Percentiles rank a stretch among this genome's conserved stretches.
Conservation (phyloP, 148 eudicot genomes). For the Rhododendron williamsianum region DNA sequence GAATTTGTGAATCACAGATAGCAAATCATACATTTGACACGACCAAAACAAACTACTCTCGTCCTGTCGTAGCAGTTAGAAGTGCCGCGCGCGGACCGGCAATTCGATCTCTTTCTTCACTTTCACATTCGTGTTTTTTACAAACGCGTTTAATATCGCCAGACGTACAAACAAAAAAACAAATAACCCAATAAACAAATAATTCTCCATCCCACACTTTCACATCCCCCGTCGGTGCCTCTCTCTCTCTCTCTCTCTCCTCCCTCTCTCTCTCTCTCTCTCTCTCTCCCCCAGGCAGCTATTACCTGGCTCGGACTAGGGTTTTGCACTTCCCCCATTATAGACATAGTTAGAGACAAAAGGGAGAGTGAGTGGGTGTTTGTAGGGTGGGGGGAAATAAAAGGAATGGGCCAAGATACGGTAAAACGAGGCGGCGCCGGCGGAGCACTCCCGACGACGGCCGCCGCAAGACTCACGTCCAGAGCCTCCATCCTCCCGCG, state of each 20-base stretch:
- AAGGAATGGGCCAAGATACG: conserved; percentile 38
- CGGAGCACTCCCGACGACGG: conserved; percentile 28
- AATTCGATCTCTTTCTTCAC: no score
- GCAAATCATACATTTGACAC: no score
- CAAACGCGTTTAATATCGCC: not conserved
- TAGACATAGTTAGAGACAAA: not conserved
- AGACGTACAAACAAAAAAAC: not conserved
- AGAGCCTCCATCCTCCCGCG: conserved; percentile 18
- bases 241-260: not conserved
- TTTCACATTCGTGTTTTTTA: no score
- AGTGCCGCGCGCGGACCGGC: no score
- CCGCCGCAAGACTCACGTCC: conserved; percentile 20
- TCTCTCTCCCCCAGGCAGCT: not conserved
- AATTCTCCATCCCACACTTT: not conserved
- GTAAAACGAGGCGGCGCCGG: conserved; percentile 21
- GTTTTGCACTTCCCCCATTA: not conserved
- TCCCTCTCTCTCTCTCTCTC: not conserved
- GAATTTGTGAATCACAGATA: no score
- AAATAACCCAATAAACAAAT: not conserved
- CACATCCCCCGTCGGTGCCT: not conserved
- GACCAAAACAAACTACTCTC: no score
- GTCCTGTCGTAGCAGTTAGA: no score
- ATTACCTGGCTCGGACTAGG: not conserved
- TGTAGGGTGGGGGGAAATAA: not conserved
- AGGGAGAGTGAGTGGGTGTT: not conserved